Percentiles rank a stretch among this genome's conserved stretches.
Conservation (phyloP, 23 red algal species). For the Cyanidioschyzon merolae region DNA sequence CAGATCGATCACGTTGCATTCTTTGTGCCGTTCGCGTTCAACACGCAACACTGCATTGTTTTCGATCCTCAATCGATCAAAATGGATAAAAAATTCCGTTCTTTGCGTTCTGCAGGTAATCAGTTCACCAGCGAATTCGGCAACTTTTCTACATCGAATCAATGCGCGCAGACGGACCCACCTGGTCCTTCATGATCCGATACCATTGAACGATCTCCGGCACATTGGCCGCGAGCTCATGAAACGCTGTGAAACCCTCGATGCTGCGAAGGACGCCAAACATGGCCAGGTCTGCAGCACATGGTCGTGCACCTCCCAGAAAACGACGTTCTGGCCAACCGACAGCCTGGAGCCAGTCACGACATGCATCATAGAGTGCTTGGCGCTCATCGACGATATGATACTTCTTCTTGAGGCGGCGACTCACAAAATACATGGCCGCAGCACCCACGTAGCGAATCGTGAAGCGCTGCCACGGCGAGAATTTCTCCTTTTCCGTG, state of each 20-base stretch:
- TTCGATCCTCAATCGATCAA: too few relatives aligned
- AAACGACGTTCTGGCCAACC: slow-evolving; percentile 30
- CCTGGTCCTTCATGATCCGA: slow-evolving; percentile 41
- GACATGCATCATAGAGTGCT: slow-evolving; percentile 46
- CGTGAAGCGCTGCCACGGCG: slow-evolving; percentile 44
- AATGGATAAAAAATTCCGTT: too few relatives aligned
- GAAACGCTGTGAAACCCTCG: slow-evolving; percentile 55
- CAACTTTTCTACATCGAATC: neutral
- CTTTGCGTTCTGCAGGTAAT: too few relatives aligned
- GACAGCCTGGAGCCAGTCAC: slow-evolving; percentile 48
- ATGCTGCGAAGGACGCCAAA: slow-evolving; percentile 82
- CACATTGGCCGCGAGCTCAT: slow-evolving; percentile 40
- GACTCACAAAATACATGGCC: slow-evolving; percentile 79
- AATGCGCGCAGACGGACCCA: slow-evolving; percentile 34
- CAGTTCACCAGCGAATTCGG: too few relatives aligned
- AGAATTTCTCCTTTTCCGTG: slow-evolving; percentile 58
- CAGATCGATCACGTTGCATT: too few relatives aligned
- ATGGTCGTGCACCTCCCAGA: slow-evolving; percentile 48
- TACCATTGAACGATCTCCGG: slow-evolving; percentile 51
- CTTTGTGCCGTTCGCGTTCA: too few relatives aligned
- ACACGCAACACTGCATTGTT: too few relatives aligned
- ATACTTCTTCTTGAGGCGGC: slow-evolving; percentile 92
- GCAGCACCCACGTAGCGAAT: slow-evolving; percentile 69
- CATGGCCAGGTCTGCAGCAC: slow-evolving; percentile 66
- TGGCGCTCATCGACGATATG: slow-evolving; percentile 68